A percentile compares a stretch with the other conserved stretches of the same genome.
Evolutionary conservation across 345 rosid species (phyloP).

Genomic region (Rhizophora apiculata): DNA sequence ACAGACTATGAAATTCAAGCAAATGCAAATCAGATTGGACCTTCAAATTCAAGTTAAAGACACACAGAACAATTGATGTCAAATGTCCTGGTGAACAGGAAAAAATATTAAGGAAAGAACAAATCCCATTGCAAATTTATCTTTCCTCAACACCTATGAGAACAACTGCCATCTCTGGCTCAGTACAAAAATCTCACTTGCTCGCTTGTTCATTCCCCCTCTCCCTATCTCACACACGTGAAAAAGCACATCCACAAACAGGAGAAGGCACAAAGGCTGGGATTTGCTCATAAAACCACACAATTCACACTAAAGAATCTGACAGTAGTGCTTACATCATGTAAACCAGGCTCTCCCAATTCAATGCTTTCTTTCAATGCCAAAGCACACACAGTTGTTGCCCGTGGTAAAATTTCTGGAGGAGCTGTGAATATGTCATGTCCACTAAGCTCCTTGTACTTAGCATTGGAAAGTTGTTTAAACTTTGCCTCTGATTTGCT

Average conservation of each 20-base stretch:
- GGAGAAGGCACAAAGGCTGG: not conserved
- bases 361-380: slow-evolving; percentile 66
- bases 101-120: too few species aligned
- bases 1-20: not conserved
- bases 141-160: not conserved
- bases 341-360: slow-evolving; percentile 57
- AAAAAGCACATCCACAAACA: not conserved
- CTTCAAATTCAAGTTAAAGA: not conserved
- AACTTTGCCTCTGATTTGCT: slow-evolving; percentile 58
- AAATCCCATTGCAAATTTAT: not conserved
- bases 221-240: too few species aligned
- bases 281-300: not conserved
- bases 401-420: slow-evolving; percentile 82
- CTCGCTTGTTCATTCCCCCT: too few species aligned
- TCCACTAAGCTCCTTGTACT: slow-evolving; percentile 86
- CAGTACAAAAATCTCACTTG: too few species aligned
- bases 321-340: slow-evolving; percentile 29
- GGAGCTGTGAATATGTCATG: slow-evolving; percentile 95
- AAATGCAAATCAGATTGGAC: not conserved
- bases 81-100: not conserved
- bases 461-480: slow-evolving; percentile 81
- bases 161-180: not conserved
- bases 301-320: slow-evolving; percentile 29
- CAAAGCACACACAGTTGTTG: slow-evolving; percentile 55
- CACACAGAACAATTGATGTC: not conserved